phyloP scores from a whole-genome alignment of 2,329 filamentous ascomycete species.

The Phoma herbarum region DNA sequence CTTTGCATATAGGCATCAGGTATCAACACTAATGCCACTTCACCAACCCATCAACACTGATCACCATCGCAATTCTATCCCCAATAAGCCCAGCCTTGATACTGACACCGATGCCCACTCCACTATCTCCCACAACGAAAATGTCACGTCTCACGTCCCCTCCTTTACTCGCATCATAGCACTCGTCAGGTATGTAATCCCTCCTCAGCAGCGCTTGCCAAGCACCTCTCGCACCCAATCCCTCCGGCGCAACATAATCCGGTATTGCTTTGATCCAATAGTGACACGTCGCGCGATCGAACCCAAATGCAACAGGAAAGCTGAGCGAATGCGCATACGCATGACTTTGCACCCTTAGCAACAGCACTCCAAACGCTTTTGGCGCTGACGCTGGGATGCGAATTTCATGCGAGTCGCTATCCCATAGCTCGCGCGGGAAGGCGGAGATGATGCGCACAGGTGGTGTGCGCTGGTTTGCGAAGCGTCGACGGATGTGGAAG shows the following conservation, averaged over 20 bases:
- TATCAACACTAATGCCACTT: conserved; percentile 20
- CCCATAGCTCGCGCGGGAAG: conserved; percentile 29
- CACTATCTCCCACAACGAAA: conserved; percentile 27
- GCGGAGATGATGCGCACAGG: conserved; percentile 30
- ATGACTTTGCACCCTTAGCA: conserved; percentile 30
- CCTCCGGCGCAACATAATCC: conserved; percentile 21
- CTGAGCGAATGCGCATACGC: conserved; percentile 26
- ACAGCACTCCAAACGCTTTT: conserved; percentile 27
- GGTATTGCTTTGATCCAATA: conserved; percentile 37
- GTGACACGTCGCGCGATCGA: conserved; percentile 31
- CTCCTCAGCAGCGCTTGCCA: conserved; percentile 29
- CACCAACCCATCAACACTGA: conserved; percentile 36
- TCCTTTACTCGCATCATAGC: conserved; percentile 26
- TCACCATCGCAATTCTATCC: conserved; percentile 31
- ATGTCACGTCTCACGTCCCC: conserved; percentile 33
- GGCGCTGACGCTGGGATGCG: conserved; percentile 23
- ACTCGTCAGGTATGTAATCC: conserved; percentile 25
- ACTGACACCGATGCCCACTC: conserved; percentile 29
- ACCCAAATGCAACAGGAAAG: conserved; percentile 34
- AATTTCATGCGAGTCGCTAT: conserved; percentile 26
- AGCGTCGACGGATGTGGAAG: conserved; percentile 34
- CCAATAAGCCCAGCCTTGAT: conserved; percentile 32
- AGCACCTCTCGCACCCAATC: conserved; percentile 8
- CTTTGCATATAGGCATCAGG: too few species aligned
- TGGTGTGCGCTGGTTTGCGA: conserved; percentile 25